Conservation (phyloP, 2,329 filamentous ascomycete species). For the Hysterium pulicare region DNA sequence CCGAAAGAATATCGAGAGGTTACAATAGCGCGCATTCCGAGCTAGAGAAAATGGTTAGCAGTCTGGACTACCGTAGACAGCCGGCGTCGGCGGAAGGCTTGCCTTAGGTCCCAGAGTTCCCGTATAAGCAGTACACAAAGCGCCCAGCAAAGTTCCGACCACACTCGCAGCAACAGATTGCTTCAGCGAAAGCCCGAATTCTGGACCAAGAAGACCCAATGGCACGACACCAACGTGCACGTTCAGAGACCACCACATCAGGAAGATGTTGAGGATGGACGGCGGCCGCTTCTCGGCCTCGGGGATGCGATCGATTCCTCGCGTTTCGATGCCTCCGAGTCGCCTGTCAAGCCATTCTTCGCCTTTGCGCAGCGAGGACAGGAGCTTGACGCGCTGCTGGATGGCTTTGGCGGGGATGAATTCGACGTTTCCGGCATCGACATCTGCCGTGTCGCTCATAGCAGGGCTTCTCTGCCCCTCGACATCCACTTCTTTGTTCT, state of each 20-base stretch:
- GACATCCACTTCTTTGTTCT: not conserved
- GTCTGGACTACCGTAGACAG: not conserved
- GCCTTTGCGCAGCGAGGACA: not conserved
- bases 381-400: not conserved
- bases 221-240: constrained; percentile 41
- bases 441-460: not conserved
- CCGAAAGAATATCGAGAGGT: constrained; percentile 48
- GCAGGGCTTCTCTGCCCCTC: not conserved
- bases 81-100: not conserved
- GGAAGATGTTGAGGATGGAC: constrained; percentile 42
- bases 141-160: constrained; percentile 41
- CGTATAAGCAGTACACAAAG: constrained; percentile 39
- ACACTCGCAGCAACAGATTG: constrained; percentile 43
- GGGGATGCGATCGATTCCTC: constrained; percentile 47
- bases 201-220: constrained; percentile 45
- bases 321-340: constrained; percentile 44
- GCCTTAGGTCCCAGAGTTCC: constrained; percentile 41
- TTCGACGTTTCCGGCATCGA: not conserved
- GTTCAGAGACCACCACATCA: constrained; percentile 45
- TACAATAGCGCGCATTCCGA: constrained; percentile 43
- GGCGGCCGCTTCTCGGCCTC: constrained; percentile 44
- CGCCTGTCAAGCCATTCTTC: constrained; percentile 40
- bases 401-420: not conserved
- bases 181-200: constrained; percentile 46
- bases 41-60: constrained; percentile 13